Evolutionary conservation across 371 early-diverging fungal genomes (phyloP).

Genomic region (Mortierella sp.): DNA sequence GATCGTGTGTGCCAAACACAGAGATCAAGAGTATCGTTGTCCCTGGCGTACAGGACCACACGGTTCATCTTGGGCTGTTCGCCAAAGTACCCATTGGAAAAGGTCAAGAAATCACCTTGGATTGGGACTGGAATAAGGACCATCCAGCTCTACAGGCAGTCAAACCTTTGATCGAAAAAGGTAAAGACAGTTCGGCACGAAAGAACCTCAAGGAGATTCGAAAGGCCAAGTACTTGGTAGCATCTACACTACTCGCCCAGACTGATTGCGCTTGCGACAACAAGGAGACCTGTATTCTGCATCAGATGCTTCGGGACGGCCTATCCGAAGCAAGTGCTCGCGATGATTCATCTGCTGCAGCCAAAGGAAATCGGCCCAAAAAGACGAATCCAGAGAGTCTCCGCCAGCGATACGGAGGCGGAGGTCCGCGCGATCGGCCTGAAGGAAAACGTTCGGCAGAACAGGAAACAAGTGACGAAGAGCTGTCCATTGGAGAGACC

Average conservation of each 20-base stretch:
- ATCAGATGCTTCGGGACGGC: constrained; percentile 50
- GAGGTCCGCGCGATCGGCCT: constrained; percentile 32
- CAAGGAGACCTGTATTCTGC: constrained; percentile 42
- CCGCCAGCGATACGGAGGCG: constrained; percentile 36
- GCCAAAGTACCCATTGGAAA: constrained; percentile 64
- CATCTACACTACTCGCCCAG: constrained; percentile 45
- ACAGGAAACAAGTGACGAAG: constrained; percentile 41
- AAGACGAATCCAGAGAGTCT: constrained; percentile 29
- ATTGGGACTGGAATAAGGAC: constrained; percentile 79
- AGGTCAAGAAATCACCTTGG: constrained; percentile 81
- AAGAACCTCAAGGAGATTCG: constrained; percentile 40
- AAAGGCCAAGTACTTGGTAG: constrained; percentile 43
- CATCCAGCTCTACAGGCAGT: constrained; percentile 53
- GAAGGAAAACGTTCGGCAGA: constrained; percentile 27
- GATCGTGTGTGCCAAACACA: constrained; percentile 79
- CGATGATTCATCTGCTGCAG: constrained; percentile 13
- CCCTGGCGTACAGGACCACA: constrained; percentile 59
- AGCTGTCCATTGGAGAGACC: constrained; percentile 15
- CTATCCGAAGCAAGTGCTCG: constrained; percentile 16
- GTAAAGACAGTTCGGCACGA: constrained; percentile 16
- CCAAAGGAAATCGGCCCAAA: constrained; percentile 43
- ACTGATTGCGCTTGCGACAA: constrained; percentile 57
- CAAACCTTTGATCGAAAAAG: constrained; percentile 24
- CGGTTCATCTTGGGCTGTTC: constrained; percentile 79
- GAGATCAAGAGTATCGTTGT: constrained; percentile 73